phyloP scores from a whole-genome alignment of 2,329 filamentous ascomycete genomes.

The Alternaria postmessia region DNA sequence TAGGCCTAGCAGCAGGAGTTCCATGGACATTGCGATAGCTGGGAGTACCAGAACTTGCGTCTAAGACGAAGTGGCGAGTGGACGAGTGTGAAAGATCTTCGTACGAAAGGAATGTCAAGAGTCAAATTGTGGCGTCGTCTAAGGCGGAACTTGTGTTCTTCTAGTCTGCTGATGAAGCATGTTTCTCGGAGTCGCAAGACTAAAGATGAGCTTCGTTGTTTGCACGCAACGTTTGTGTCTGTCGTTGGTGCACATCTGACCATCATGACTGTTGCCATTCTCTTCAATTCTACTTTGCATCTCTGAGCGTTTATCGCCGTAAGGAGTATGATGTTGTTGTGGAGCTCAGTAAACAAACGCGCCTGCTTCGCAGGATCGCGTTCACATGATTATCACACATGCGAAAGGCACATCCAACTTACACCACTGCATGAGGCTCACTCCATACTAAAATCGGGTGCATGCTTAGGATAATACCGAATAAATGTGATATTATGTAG shows the following conservation, averaged over 20 bases:
- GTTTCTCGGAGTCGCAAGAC: not conserved
- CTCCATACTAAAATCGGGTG: not conserved
- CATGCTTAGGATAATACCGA: not conserved
- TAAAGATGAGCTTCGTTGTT: not conserved
- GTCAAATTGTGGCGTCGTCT: not conserved
- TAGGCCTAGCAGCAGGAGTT: not conserved
- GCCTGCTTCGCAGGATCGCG: not conserved
- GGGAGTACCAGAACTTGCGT: not conserved
- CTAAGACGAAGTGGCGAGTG: not conserved
- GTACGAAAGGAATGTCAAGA: not conserved
- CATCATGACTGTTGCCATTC: not conserved
- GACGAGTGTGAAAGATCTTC: not conserved
- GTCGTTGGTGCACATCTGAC: not conserved
- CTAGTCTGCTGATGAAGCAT: not conserved
- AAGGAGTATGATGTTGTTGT: not conserved
- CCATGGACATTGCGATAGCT: not conserved
- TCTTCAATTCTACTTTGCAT: not conserved
- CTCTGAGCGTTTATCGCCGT: not conserved
- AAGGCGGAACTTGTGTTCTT: not conserved
- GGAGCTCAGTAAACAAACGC: not conserved
- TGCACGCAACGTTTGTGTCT: not conserved
- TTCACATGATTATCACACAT: slow-evolving; percentile 1
- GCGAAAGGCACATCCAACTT: not conserved
- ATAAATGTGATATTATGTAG: not conserved
- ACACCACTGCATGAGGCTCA: not conserved